phyloP scores from a whole-genome alignment of 139 green algal genomes.

The Edaphochlamys debaryana region DNA sequence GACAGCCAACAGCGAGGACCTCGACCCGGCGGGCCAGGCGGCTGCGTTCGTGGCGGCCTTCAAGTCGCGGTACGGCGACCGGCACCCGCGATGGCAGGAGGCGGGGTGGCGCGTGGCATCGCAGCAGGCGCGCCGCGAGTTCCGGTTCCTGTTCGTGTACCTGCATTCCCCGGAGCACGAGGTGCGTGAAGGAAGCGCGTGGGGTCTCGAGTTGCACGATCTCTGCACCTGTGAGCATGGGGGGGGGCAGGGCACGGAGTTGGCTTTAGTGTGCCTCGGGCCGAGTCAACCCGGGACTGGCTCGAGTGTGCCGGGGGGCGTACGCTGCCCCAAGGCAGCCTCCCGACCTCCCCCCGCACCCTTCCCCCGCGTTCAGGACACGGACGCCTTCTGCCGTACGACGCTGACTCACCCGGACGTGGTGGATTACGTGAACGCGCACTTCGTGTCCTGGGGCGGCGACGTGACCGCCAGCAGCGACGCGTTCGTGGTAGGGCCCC shows the following conservation, averaged over 20 bases:
- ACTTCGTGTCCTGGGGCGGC: constrained; percentile 79
- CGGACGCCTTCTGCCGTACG: constrained; percentile 65
- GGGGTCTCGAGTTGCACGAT: too few relatives aligned
- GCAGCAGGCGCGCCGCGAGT: constrained; percentile 65
- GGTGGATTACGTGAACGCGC: constrained; percentile 65
- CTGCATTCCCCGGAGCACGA: constrained; percentile 80
- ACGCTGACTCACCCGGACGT: constrained; percentile 71
- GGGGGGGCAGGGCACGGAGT: too few relatives aligned
- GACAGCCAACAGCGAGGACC: background rate
- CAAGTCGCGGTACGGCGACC: constrained; percentile 50
- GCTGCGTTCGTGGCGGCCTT: constrained; percentile 48
- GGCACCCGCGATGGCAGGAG: constrained; percentile 52
- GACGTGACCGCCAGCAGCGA: constrained; percentile 67
- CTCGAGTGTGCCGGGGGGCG: too few relatives aligned
- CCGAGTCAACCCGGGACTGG: too few relatives aligned
- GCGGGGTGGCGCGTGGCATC: constrained; percentile 48
- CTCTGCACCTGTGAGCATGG: too few relatives aligned
- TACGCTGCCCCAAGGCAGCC: too few relatives aligned
- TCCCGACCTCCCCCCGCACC: too few relatives aligned
- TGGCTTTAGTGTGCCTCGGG: too few relatives aligned
- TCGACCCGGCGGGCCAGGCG: constrained; percentile 44
- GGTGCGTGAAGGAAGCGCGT: constrained; percentile 49
- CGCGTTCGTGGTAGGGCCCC: constrained; percentile 73
- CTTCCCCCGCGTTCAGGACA: constrained; percentile 69
- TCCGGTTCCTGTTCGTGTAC: constrained; percentile 85